Base-by-base conservation (phyloP, 2,329 filamentous ascomycete genomes). In the Lecanicillium sp. region DNA sequence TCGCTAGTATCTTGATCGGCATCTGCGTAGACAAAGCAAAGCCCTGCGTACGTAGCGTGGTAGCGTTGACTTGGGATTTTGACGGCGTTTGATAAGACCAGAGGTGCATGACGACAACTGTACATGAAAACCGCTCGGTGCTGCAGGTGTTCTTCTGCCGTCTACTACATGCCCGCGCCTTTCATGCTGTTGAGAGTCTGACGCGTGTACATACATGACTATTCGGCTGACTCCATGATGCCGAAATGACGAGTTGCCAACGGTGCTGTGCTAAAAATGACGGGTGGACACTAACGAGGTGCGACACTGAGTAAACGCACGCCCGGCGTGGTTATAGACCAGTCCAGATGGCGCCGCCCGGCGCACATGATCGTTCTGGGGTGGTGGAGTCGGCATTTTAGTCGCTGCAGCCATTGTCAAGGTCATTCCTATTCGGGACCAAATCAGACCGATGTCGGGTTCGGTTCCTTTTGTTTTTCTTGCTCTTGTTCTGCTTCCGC, bases 381-480 rank as follows among this genome's bases (percentile, higher is more conserved):
- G 5, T 7, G 21, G 42, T 42, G 49, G 43, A 43, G 42, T 30
- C 43, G 49, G 44, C 43, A 45, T 47, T 40, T 29, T 32, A 41
- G 29, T 38, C 26, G 27, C 38, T 48, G 40, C 38, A 51, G n/a
- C 32, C 45, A 41, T 51, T 52, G 48, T 48, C 23, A 36, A 44
- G 38, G 27, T 40, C 32, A 48, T 51, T 30, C 48, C 52, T 44
- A 48, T 23, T 52, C 37, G 44, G 46, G 44, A 44, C 37, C 26
- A 44, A 52, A 23, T 35, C 33, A 33, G n/a, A 48, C 49, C 44
- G 48, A 45, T 48, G 51, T 51, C 49, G 48, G n/a, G n/a, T n/a
- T n/a, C n/a, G n/a, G n/a, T n/a, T n/a, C n/a, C n/a, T n/a, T n/a
- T n/a, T n/a, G n/a, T n/a, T n/a, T n/a, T n/a, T n/a, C n/a, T n/a